Conservation (phyloP, 805 yeast species). For the Teunomyces cretensis region DNA sequence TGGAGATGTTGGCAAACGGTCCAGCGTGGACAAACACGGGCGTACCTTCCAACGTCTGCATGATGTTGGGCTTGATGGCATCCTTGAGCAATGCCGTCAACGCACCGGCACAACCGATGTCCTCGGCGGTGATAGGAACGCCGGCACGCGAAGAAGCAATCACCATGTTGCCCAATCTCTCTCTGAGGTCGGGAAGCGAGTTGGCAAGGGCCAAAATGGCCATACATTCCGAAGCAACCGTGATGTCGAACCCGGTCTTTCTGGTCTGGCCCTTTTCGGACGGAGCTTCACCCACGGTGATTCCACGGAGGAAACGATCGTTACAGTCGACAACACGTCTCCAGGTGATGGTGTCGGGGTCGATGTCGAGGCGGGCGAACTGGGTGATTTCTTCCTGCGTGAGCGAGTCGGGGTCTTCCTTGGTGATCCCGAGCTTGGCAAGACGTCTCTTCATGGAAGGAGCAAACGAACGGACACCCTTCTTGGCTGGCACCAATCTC, state of each 20-base stretch:
- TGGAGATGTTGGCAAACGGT: slow-evolving; percentile 84
- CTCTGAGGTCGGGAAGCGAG: slow-evolving; percentile 69
- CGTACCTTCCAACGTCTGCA: slow-evolving; percentile 88
- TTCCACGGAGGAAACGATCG: slow-evolving; percentile 75
- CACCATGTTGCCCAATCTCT: slow-evolving; percentile 73
- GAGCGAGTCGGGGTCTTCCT: slow-evolving; percentile 70
- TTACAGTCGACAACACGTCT: slow-evolving; percentile 84
- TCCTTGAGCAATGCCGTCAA: slow-evolving; percentile 78
- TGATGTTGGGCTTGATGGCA: slow-evolving; percentile 79
- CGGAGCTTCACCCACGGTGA: slow-evolving; percentile 79
- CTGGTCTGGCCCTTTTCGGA: slow-evolving; percentile 75
- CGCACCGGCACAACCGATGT: slow-evolving; percentile 84
- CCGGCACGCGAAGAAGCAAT: slow-evolving; percentile 68
- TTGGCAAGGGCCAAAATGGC: slow-evolving; percentile 76
- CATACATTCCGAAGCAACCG: slow-evolving; percentile 86
- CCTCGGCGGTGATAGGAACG: slow-evolving; percentile 79
- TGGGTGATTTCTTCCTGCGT: slow-evolving; percentile 63
- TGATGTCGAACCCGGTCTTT: slow-evolving; percentile 76
- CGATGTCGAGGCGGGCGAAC: slow-evolving; percentile 72
- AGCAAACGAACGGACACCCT: slow-evolving; percentile 68
- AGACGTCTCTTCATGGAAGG: slow-evolving; percentile 67
- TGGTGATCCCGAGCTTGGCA: slow-evolving; percentile 63
- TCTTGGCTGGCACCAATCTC: slow-evolving; percentile 73
- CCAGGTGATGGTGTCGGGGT: slow-evolving; percentile 78
- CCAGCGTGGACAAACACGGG: slow-evolving; percentile 89